Conservation (phyloP, 1,139 yeast genomes). For the Candida glucosophila region DNA sequence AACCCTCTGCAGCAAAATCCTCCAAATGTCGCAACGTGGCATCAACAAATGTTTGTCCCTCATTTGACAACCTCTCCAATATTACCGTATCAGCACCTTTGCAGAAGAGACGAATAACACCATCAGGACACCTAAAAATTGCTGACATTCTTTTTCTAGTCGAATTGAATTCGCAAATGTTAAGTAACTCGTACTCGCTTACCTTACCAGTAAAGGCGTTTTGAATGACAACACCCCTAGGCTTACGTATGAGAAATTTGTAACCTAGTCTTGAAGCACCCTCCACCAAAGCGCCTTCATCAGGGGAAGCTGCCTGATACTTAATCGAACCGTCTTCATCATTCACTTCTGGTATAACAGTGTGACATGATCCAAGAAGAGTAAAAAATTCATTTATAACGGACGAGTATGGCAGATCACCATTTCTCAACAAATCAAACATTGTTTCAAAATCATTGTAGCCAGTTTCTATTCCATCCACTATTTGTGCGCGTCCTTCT, state of each 20-base stretch:
- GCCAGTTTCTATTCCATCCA: conserved; percentile 79
- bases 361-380: conserved; percentile 86
- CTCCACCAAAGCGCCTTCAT: conserved; percentile 96
- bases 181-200: conserved; percentile 63
- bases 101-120: conserved; percentile 77
- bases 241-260: conserved; percentile 76
- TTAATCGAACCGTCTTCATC: conserved; percentile 56
- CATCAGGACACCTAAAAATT: conserved; percentile 89
- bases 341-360: conserved; percentile 86
- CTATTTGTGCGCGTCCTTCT: conserved; percentile 62
- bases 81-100: conserved; percentile 98
- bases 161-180: conserved; percentile 93
- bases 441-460: conserved; percentile 66
- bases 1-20: conserved; percentile 94
- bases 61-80: conserved; percentile 68
- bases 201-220: conserved; percentile 29
- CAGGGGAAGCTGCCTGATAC: conserved; percentile 98
- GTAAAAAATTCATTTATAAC: conserved; percentile 78
- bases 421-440: conserved; percentile 38
- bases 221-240: conserved; percentile 69
- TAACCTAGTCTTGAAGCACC: conserved; percentile 87
- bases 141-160: conserved; percentile 98
- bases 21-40: conserved; percentile 84
- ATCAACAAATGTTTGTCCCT: conserved; percentile 68
- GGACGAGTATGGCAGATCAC: conserved; percentile 41